phyloP scores from a whole-genome alignment of 495 filamentous ascomycete genomes.

The Aspergillus campestris region DNA sequence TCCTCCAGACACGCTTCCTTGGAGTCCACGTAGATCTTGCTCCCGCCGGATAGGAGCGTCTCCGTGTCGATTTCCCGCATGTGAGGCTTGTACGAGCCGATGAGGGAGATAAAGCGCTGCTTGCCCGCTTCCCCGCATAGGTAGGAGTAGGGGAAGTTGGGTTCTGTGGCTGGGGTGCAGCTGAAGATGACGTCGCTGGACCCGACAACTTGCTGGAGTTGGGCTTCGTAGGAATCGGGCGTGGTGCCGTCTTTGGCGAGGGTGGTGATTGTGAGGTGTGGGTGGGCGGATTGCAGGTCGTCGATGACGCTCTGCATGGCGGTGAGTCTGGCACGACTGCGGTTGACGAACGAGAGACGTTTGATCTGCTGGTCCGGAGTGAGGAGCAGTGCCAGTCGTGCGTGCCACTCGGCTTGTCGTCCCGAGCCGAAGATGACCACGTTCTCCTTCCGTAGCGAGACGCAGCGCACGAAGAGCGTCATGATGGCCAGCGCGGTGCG shows the following conservation, averaged over 20 bases:
- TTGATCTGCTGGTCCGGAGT: slow-evolving; percentile 48
- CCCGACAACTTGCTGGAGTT: slow-evolving; percentile 18
- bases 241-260: slow-evolving; percentile 24
- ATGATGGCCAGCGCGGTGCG: slow-evolving; percentile 82
- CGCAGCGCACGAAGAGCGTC: slow-evolving; percentile 57
- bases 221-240: slow-evolving; percentile 15
- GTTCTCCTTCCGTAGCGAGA: slow-evolving; percentile 44
- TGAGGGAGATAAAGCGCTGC: slow-evolving; percentile 65
- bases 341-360: slow-evolving; percentile 69
- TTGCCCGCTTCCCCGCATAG: slow-evolving; percentile 39
- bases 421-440: slow-evolving; percentile 80
- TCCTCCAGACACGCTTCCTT: slow-evolving; percentile 72
- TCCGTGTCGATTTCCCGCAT: slow-evolving; percentile 82
- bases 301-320: slow-evolving; percentile 18
- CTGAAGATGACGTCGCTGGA: slow-evolving; percentile 70
- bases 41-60: slow-evolving; percentile 64
- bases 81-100: slow-evolving; percentile 74
- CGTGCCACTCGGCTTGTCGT: slow-evolving; percentile 88
- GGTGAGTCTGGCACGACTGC: slow-evolving; percentile 44
- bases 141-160: slow-evolving; percentile 52
- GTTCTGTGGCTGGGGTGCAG: slow-evolving; percentile 53
- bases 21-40: slow-evolving; percentile 75
- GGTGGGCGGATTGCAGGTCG: slow-evolving; percentile 19
- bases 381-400: slow-evolving; percentile 69
- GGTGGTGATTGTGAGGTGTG: slow-evolving; percentile 12